Base-by-base conservation (phyloP, 2,329 filamentous ascomycete genomes). In the Aureobasidium pullulans region DNA sequence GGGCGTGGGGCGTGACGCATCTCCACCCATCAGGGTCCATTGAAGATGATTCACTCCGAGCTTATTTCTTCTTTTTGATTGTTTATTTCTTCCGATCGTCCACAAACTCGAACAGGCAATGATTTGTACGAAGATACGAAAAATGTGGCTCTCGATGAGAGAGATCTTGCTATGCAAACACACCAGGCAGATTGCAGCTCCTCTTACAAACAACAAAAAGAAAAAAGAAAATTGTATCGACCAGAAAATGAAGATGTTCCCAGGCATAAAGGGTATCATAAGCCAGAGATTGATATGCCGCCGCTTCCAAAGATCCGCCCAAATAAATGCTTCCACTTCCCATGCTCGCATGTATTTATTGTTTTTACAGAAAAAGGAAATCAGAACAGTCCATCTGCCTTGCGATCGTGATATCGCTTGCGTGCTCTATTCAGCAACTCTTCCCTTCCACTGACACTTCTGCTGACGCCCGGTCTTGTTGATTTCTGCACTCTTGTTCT, bases 261-360 rank as follows among this genome's bases (percentile, higher is more conserved):
- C 39, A 43, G 37, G 23, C 50, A 32, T 19, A 42, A 46, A 46
- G 52, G 52, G 52, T 57, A 57, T 57, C 52, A 57, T 29, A 56
- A 54, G 50, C 50, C 50, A 54, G 40, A 56, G 16, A 42, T n/a
- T n/a, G n/a, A 54, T 43, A 44, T 32, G 37, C 23, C 50, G 28
- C 44, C 29, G 50, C 50, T 43, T 39, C 37, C 16, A 48, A 34
- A 29, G 37, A 34, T 2, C 36, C 23, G 40, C 29, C 36, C 31
- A 31, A 32, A 36, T 46, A 56, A 46, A 46, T 57, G 52, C 39
- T n/a, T 31, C 15, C 8, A 39, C 39, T n/a, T 31, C 15, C 8
- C 23, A 31, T 15, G 44, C 13, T 32, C 23, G 15, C 15, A 8
- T 9, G 9, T 2, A 46, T 28, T 13, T 28, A 46, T 46, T n/a